Evolutionary conservation across 2,329 filamentous ascomycete genomes (phyloP), one percentile per base, ranked within the genome.

Genomic region (Fusarium sp.): DNA sequence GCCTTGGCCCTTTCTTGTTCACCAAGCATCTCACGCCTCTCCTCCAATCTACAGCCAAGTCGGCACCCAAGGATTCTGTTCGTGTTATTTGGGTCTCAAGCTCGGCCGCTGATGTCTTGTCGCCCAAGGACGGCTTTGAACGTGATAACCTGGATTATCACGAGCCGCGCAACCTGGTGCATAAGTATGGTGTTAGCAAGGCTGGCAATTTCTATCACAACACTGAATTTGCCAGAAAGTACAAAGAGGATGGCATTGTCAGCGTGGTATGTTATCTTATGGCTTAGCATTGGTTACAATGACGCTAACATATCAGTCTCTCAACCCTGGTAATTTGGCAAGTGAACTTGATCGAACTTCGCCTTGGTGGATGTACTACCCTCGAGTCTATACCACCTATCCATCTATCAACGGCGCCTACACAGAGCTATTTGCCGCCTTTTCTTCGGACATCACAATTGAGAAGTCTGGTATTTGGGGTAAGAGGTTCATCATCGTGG

Each of bases 371-470:
- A 22, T 74, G 15, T 74, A 74, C 49, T 68, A 68, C 43, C 49
- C 51, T 6, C 57, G 72, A 22, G 31, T 54, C 7, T 21, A 70
- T 6, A 65, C 70, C 1, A 72, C 67, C 10, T 74, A 74, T 39
- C 53, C 72, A 11, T 49, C 74, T 5, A 67, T 78, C n/a, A 69
- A 80, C 38, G 84, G 84, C 4, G 84, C 83, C 0, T 85, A 84
- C 62, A 85, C 84, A 0, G 80, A 84, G 70, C 73, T 87, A 2
- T 87, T 80, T 62, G 81, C 83, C 7, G 83, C 78, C 0, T 74
- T 84, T 45, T 81, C 82, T 0, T 76, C 79, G 0, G 80, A 84
- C 0, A 76, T 85, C 11, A 83, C 79, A 2, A 45, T 77, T 3
- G 80, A 81, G 34, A 78, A 80, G 22, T 74, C 75, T 3, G 78